A percentile compares a stretch with the other conserved stretches of the same genome.
Conservation (phyloP, 768 basidiomycete species). For the Basidioascus undulatus region DNA sequence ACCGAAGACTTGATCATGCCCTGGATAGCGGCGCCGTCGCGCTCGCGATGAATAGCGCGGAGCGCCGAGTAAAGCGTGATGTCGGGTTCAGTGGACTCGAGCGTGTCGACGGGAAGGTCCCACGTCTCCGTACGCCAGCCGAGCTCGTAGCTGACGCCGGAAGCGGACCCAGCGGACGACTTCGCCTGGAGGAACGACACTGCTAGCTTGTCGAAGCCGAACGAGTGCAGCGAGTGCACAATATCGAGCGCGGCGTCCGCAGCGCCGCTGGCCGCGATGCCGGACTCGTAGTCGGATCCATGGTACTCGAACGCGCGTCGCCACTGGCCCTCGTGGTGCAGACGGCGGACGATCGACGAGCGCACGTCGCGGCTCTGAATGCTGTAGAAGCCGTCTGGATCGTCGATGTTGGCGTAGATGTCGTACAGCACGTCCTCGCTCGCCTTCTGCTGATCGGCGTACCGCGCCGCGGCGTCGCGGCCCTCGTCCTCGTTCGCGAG, state of each 20-base stretch:
- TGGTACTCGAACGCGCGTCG: conserved; percentile 73
- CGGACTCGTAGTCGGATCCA: conserved; percentile 50
- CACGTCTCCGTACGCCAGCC: conserved; percentile 90
- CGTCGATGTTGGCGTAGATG: conserved; percentile 85
- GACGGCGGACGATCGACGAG: conserved; percentile 53
- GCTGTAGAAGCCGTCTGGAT: conserved; percentile 95
- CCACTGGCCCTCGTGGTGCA: conserved; percentile 86
- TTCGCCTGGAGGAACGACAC: conserved; percentile 31
- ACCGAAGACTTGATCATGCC: conserved; percentile 28
- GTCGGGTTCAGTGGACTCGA: conserved; percentile 2
- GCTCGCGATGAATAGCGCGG: conserved; percentile 56
- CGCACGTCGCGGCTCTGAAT: conserved; percentile 57
- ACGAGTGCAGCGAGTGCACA: conserved; percentile 55
- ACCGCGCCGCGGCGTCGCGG: background rate
- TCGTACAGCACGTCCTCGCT: conserved; percentile 45
- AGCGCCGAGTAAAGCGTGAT: conserved; percentile 50
- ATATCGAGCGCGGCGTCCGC: conserved; percentile 34
- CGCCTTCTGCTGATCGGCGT: background rate
- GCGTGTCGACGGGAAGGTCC: conserved; percentile 38
- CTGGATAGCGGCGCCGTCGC: conserved; percentile 30
- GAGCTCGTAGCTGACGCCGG: conserved; percentile 41
- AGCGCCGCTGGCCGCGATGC: conserved; percentile 19
- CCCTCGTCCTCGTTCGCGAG: conserved; percentile 33
- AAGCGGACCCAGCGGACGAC: conserved; percentile 17
- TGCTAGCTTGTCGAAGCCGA: conserved; percentile 78